These are phyloP conservation scores for Saccharomycopsis sp. DNA, from an alignment of 805 yeast species.

Conservation along the genomic window DNA sequence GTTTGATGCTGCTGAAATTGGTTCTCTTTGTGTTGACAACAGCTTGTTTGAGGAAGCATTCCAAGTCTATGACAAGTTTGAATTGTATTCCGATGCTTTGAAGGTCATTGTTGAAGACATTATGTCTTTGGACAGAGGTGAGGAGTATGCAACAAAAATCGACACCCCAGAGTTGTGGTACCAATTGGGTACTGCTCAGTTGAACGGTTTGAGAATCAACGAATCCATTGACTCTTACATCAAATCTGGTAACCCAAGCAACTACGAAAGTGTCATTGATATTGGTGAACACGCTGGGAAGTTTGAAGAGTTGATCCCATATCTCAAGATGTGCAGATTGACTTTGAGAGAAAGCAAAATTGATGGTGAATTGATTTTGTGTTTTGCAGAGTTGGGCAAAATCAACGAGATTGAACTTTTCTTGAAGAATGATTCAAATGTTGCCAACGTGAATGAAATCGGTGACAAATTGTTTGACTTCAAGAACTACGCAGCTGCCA, in stretches of 20 bases:
- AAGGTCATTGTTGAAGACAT: slow-evolving; percentile 86
- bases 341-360: slow-evolving; percentile 83
- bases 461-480: slow-evolving; percentile 85
- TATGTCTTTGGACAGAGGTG: slow-evolving; percentile 92
- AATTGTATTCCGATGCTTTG: slow-evolving; percentile 69
- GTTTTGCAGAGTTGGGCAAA: slow-evolving; percentile 72
- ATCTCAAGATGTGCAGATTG: slow-evolving; percentile 84
- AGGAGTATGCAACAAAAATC: slow-evolving; percentile 81
- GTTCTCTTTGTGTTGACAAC: slow-evolving; percentile 82
- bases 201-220: slow-evolving; percentile 83
- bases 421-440: slow-evolving; percentile 69
- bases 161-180: slow-evolving; percentile 87
- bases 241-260: slow-evolving; percentile 83
- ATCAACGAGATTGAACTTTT: slow-evolving; percentile 76
- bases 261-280: slow-evolving; percentile 86
- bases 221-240: slow-evolving; percentile 91
- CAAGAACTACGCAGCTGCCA: slow-evolving; percentile 86
- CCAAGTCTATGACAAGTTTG: slow-evolving; percentile 81
- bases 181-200: slow-evolving; percentile 91
- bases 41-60: slow-evolving; percentile 89
- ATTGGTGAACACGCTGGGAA: slow-evolving; percentile 94
- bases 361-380: slow-evolving; percentile 85
- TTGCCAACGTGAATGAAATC: slow-evolving; percentile 82
- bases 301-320: slow-evolving; percentile 84
- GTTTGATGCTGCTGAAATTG: slow-evolving; percentile 90